Evolutionary conservation across 164 flowering plant species (phyloP), one percentile per base, ranked within the genome.

Genomic region (Umbilicus rupestris): DNA sequence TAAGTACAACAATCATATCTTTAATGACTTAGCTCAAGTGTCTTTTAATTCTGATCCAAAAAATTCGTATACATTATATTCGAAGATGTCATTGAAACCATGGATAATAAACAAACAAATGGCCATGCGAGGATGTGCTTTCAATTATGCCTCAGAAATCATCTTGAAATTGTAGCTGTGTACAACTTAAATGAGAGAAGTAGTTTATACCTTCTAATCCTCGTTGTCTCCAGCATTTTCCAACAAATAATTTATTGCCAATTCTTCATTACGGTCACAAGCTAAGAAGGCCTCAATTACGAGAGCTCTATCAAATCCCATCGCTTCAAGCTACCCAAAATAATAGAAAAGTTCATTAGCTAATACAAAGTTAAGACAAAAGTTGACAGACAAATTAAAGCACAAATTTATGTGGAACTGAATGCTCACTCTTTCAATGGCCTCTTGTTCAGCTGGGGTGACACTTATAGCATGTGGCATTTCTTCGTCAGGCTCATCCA

Each of bases 271-370:
- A 67, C 93, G 94, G 59, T 94, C 98, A 73, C 98, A 94, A 12
- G 98, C 97, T 72, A 94, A 81, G 79, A 91, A 94, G 64, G 98
- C 98, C 73, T 94, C 98, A 46, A 94, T 89, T 62, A 91, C 98
- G 57, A 78, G 87, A 39, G 90, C 86, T 82, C 95, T 85, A 63
- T 94, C 93, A 64, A 94, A 94, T 59, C 98, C 98, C 98, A 94
- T 86, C 17, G 87, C 96, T 73, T 87, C 97, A 19, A 94, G 91
- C 98, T 94, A 7, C 31, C 33, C 22, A 33, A 73, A 11, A 62
- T 57, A 57, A 9, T 45, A 3, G 47, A 3, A 15, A 45, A n/a
- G 16, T 1, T 45, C n/a, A 41, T 22, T 30, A 65, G 16, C 47
- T 42, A 19, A 5, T 15, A 11, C 28, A 5, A 50, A n/a, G 16